Conservation (phyloP, 2,329 filamentous ascomycete genomes). For the Microdochium nivale region DNA sequence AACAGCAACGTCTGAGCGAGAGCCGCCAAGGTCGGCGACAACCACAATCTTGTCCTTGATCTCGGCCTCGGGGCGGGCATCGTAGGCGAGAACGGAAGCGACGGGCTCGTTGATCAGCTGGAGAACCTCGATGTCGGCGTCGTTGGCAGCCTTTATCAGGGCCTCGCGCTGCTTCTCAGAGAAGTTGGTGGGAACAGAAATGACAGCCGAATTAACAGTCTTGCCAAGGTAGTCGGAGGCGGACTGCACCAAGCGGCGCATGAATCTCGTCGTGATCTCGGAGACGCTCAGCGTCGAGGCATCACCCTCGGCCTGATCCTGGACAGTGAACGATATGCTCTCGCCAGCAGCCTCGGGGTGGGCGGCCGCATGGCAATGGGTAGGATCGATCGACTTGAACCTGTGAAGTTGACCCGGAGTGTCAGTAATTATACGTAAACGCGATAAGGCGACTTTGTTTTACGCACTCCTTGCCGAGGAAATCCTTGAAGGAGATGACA, state of each 20-base stretch:
- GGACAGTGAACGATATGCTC: constrained; percentile 71
- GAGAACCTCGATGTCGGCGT: constrained; percentile 77
- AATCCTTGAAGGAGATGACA: constrained; percentile 92
- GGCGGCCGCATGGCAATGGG: constrained; percentile 85
- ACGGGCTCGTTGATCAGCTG: constrained; percentile 91
- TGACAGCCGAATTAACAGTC: constrained; percentile 86
- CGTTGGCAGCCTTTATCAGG: constrained; percentile 67
- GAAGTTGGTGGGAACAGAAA: constrained; percentile 93
- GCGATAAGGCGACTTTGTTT: background rate
- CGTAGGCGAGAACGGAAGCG: constrained; percentile 82
- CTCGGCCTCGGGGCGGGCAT: constrained; percentile 69
- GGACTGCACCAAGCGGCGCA: constrained; percentile 71
- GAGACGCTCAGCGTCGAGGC: constrained; percentile 65
- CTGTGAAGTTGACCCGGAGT: constrained; percentile 25
- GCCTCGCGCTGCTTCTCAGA: constrained; percentile 77
- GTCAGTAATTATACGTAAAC: background rate
- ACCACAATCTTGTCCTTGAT: constrained; percentile 81
- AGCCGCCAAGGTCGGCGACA: constrained; percentile 88
- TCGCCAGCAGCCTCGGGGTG: constrained; percentile 72
- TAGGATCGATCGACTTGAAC: constrained; percentile 94
- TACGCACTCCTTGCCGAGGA: constrained; percentile 81
- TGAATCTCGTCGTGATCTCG: constrained; percentile 76
- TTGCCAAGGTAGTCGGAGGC: constrained; percentile 91
- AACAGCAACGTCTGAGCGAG: constrained; percentile 83
- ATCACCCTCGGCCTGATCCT: constrained; percentile 61